These are phyloP conservation scores for Diaporthe australafricana DNA, from an alignment of 2,329 filamentous ascomycete genomes.

Conservation along the genomic window DNA sequence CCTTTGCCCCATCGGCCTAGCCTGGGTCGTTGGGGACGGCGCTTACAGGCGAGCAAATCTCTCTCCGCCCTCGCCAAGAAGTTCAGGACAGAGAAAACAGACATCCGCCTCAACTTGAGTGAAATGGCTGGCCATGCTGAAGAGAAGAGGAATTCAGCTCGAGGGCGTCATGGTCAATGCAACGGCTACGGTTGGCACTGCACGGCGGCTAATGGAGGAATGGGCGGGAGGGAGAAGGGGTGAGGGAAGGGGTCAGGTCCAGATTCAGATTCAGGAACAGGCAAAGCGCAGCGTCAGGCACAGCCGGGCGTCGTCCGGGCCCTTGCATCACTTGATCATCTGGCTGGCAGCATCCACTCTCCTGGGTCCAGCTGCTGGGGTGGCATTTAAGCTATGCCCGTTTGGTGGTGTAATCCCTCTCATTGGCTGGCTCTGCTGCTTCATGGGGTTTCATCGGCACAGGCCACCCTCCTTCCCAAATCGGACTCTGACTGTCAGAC, in stretches of 20 bases:
- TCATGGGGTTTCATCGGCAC: slow-evolving; percentile 15
- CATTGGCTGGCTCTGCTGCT: slow-evolving; percentile 10
- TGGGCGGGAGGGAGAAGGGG: background rate
- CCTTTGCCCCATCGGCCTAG: slow-evolving; percentile 8
- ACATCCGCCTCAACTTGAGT: background rate
- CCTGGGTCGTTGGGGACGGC: background rate
- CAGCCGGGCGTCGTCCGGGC: background rate
- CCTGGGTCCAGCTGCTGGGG: background rate
- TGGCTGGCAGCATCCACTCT: slow-evolving; percentile 17
- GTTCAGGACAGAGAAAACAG: background rate
- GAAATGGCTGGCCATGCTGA: background rate
- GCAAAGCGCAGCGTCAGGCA: slow-evolving; percentile 21
- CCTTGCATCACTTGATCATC: slow-evolving; percentile 18
- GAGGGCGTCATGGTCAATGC: background rate
- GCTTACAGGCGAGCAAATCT: slow-evolving; percentile 13
- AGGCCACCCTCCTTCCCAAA: slow-evolving; percentile 3
- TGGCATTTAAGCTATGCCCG: slow-evolving; percentile 9
- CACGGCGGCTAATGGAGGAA: slow-evolving; percentile 6
- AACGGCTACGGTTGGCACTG: slow-evolving; percentile 3
- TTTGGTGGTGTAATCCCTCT: background rate
- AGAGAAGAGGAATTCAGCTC: background rate
- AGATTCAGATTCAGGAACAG: slow-evolving; percentile 20
- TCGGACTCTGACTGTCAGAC: background rate
- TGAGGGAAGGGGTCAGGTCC: background rate
- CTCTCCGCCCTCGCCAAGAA: background rate